phyloP scores from a whole-genome alignment of 192 early-diverging fungal genomes.

The Umbelopsis isabellina region DNA sequence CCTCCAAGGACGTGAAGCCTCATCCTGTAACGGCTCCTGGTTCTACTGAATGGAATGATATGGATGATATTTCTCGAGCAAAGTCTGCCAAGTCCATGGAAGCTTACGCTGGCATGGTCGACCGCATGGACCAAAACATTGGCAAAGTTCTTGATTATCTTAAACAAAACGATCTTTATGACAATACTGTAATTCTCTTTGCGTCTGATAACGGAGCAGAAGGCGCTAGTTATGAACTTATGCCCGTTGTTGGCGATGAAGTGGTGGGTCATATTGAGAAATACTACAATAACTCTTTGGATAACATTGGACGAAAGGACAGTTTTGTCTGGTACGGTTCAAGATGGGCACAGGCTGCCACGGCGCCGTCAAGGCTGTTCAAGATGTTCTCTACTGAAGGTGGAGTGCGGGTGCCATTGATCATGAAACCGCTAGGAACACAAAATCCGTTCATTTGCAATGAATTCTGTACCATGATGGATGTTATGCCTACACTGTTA shows the following conservation, averaged over 20 bases:
- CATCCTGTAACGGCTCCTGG: constrained; percentile 12
- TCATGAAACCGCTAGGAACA: constrained; percentile 13
- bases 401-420: constrained; percentile 14
- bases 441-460: background rate
- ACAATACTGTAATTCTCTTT: constrained; percentile 18
- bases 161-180: constrained; percentile 6
- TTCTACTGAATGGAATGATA: background rate
- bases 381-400: constrained; percentile 27
- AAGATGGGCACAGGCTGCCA: constrained; percentile 16
- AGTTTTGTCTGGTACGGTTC: constrained; percentile 21
- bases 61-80: background rate
- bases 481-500: constrained; percentile 16
- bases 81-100: constrained; percentile 19
- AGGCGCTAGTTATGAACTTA: constrained; percentile 6
- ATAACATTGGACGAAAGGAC: constrained; percentile 15
- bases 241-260: constrained; percentile 5
- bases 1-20: background rate
- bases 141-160: constrained; percentile 16
- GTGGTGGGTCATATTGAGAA: constrained; percentile 18
- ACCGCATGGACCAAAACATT: constrained; percentile 23
- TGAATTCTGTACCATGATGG: constrained; percentile 25
- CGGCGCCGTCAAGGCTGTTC: constrained; percentile 25
- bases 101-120: constrained; percentile 17
- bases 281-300: constrained; percentile 19
- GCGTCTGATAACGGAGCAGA: constrained; percentile 20